phyloP scores from a whole-genome alignment of 2,329 filamentous ascomycete species.

The Epichloe festucae region DNA sequence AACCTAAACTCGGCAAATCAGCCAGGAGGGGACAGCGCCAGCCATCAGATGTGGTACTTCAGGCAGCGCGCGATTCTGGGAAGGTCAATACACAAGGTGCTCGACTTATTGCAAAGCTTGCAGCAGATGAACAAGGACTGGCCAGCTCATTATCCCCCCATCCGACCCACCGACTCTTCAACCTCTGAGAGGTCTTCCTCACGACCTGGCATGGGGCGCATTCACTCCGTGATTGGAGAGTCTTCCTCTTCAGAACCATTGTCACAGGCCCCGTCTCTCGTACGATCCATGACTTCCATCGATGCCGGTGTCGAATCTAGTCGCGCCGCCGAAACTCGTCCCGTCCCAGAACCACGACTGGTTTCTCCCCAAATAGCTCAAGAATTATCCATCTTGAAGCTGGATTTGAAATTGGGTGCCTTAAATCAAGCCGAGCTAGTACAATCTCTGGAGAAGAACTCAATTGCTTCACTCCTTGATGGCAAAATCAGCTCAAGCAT shows the following conservation, averaged over 20 bases:
- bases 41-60: conserved; percentile 92
- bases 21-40: conserved; percentile 46
- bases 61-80: conserved; percentile 78
- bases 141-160: conserved; percentile 90
- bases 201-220: conserved; percentile 50
- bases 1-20: conserved; percentile 33
- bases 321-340: conserved; percentile 48
- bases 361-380: conserved; percentile 88
- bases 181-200: conserved; percentile 34
- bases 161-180: conserved; percentile 45
- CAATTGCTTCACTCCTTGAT: conserved; percentile 80
- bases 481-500: conserved; percentile 91
- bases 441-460: conserved; percentile 84
- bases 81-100: conserved; percentile 72
- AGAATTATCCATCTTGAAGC: conserved; percentile 88
- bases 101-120: conserved; percentile 70
- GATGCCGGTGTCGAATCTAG: conserved; percentile 58
- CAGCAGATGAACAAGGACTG: conserved; percentile 83
- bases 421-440: conserved; percentile 82
- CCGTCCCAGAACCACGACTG: conserved; percentile 59
- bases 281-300: conserved; percentile 60
- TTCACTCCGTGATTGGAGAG: conserved; percentile 46
- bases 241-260: conserved; percentile 21
- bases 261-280: conserved; percentile 37
- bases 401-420: conserved; percentile 82